A percentile compares a stretch with the other conserved stretches of the same genome.
These are phyloP conservation scores for Saprolegnia parasitica DNA, from an alignment of 352 stramenopile genomes.

Conservation along the genomic window DNA sequence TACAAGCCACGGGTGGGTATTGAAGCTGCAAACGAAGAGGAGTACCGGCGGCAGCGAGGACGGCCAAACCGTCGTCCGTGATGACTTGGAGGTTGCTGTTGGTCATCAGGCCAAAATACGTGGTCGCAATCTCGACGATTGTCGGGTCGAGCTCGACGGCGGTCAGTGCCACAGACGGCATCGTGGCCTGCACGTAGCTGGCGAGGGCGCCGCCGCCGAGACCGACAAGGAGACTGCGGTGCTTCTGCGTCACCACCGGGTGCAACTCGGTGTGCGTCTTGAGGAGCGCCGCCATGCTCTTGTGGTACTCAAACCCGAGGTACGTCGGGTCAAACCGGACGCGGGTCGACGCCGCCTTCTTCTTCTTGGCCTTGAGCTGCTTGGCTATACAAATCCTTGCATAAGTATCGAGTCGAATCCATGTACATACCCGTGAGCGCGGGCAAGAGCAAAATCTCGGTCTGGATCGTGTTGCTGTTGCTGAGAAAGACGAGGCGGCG, in stretches of 20 bases:
- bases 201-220: constrained; percentile 65
- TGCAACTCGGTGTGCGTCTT: constrained; percentile 37
- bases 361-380: constrained; percentile 51
- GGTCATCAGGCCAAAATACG: constrained; percentile 63
- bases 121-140: constrained; percentile 54
- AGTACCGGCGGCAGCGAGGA: constrained; percentile 30
- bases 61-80: constrained; percentile 48
- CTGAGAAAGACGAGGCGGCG: constrained; percentile 69
- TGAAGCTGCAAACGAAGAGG: not conserved
- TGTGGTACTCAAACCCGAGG: constrained; percentile 75
- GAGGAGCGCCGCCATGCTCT: constrained; percentile 61
- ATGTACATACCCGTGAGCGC: constrained; percentile 17
- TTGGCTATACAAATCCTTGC: constrained; percentile 13
- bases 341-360: constrained; percentile 35
- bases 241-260: constrained; percentile 26
- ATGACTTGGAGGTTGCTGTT: constrained; percentile 43
- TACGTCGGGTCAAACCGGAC: constrained; percentile 47
- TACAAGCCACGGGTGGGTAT: constrained; percentile 29
- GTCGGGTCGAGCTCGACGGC: constrained; percentile 61
- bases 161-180: constrained; percentile 40
- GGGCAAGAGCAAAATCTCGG: constrained; percentile 50
- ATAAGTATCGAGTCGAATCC: not conserved
- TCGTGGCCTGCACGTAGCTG: constrained; percentile 56
- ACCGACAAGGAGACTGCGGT: constrained; percentile 55
- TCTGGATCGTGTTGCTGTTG: constrained; percentile 74